phyloP scores from a whole-genome alignment of 1,284 basidiomycete genomes.

The Pholiota adiposa region DNA sequence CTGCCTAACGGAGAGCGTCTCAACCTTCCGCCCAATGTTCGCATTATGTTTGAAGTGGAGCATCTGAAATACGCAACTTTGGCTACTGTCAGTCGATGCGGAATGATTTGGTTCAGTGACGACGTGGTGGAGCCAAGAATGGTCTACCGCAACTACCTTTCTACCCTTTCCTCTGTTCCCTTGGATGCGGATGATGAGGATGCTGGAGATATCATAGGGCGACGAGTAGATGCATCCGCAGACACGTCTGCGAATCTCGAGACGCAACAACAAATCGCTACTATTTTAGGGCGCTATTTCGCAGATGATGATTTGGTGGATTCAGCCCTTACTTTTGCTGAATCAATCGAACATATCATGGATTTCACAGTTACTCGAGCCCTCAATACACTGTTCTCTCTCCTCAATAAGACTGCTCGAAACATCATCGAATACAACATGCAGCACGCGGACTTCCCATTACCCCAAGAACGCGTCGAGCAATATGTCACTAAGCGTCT shows the following conservation, averaged over 20 bases:
- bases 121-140: conserved; percentile 91
- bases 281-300: conserved; percentile 84
- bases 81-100: conserved; percentile 99
- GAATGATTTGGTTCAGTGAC: conserved; percentile 99
- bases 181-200: conserved; percentile 94
- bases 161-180: conserved; percentile 76
- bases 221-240: conserved; percentile 56
- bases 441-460: conserved; percentile 94
- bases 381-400: conserved; percentile 94
- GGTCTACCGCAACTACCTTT: conserved; percentile 92
- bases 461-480: conserved; percentile 83
- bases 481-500: conserved; percentile 92
- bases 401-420: conserved; percentile 95
- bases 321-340: conserved; percentile 79
- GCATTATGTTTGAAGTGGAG: conserved; percentile 99
- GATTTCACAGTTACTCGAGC: conserved; percentile 94
- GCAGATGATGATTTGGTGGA: conserved; percentile 82
- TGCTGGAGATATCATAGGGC: conserved; percentile 58
- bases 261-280: conserved; percentile 84
- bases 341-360: conserved; percentile 95
- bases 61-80: conserved; percentile 96
- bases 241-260: conserved; percentile 69
- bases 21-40: conserved; percentile 94
- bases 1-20: conserved; percentile 98
- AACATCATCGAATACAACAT: conserved; percentile 95